phyloP scores from a whole-genome alignment of 2,329 filamentous ascomycete genomes.

The Pseudopithomyces maydicus region DNA sequence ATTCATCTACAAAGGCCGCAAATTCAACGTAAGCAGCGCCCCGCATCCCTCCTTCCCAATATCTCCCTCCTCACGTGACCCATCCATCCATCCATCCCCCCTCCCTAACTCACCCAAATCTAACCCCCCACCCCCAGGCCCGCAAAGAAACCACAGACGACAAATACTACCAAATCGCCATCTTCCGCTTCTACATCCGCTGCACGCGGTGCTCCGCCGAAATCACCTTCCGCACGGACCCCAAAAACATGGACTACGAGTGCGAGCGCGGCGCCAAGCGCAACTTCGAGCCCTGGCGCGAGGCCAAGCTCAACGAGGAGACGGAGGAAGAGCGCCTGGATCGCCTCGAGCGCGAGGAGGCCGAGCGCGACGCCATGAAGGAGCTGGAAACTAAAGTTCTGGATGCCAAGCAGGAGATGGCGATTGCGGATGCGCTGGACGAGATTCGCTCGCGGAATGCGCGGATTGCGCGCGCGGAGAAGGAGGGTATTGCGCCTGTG shows the following conservation, averaged over 20 bases:
- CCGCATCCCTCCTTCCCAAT: too few relatives aligned
- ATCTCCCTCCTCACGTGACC: too few relatives aligned
- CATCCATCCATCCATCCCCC: too few relatives aligned
- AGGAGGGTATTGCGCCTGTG: conserved; percentile 63
- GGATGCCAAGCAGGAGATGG: conserved; percentile 95
- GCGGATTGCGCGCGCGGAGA: conserved; percentile 75
- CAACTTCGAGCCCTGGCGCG: conserved; percentile 91
- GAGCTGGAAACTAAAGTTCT: conserved; percentile 92
- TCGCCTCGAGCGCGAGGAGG: conserved; percentile 77
- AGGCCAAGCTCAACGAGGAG: conserved; percentile 70
- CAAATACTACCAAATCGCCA: conserved; percentile 85
- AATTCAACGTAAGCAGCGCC: conserved; percentile 68
- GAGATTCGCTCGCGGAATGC: conserved; percentile 94
- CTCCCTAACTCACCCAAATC: too few relatives aligned
- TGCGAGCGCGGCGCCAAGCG: conserved; percentile 83
- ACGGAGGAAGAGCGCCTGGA: conserved; percentile 88
- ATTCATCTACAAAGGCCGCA: conserved; percentile 73
- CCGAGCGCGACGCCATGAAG: conserved; percentile 89
- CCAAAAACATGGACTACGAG: conserved; percentile 90
- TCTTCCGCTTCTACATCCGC: conserved; percentile 85
- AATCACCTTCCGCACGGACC: conserved; percentile 93
- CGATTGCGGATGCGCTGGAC: conserved; percentile 91
- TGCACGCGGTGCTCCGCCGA: conserved; percentile 86
- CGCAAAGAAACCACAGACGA: conserved; percentile 91
- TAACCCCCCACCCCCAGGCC: conserved; percentile 46